Percentiles rank a stretch among this genome's conserved stretches.
Conservation (phyloP, 441 rosid species). For the Pelargonium australe region DNA sequence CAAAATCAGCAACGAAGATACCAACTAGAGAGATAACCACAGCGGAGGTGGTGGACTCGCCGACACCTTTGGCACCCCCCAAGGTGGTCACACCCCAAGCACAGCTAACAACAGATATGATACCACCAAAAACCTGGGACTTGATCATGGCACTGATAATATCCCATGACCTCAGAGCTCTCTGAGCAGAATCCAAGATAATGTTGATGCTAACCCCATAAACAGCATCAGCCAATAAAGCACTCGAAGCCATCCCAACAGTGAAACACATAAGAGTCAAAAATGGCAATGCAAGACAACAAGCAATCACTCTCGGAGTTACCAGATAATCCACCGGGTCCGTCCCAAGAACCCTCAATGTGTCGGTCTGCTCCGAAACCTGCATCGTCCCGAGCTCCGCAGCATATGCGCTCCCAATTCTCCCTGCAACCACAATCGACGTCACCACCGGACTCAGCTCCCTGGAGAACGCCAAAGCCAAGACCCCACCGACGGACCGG, state of each 20-base stretch:
- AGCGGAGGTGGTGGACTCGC: slow-evolving; percentile 25
- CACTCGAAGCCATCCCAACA: slow-evolving; percentile 24
- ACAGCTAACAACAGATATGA: slow-evolving; percentile 21
- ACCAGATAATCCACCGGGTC: slow-evolving; percentile 26
- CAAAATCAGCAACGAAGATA: slow-evolving; percentile 23
- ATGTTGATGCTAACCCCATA: slow-evolving; percentile 25
- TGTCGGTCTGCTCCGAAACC: slow-evolving; percentile 27
- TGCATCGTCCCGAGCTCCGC: slow-evolving; percentile 27
- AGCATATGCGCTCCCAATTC: slow-evolving; percentile 25
- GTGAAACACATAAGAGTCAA: slow-evolving; percentile 26
- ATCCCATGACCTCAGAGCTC: slow-evolving; percentile 24
- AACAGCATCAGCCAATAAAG: slow-evolving; percentile 21
- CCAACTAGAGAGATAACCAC: slow-evolving; percentile 27
- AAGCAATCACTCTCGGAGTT: slow-evolving; percentile 24
- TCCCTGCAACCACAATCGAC: slow-evolving; percentile 22
- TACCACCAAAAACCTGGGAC: slow-evolving; percentile 23
- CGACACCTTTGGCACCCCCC: slow-evolving; percentile 29
- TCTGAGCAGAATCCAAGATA: slow-evolving; percentile 19
- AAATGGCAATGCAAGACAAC: slow-evolving; percentile 21
- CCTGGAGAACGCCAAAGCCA: slow-evolving; percentile 25
- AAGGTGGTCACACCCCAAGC: slow-evolving; percentile 27
- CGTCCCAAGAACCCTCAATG: slow-evolving; percentile 23
- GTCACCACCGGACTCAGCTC: slow-evolving; percentile 26
- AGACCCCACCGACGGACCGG: slow-evolving; percentile 22
- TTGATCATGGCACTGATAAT: slow-evolving; percentile 24